These are phyloP conservation scores for Aspergillus sp. DNA, from an alignment of 2,329 filamentous ascomycete species.

Conservation along the genomic window DNA sequence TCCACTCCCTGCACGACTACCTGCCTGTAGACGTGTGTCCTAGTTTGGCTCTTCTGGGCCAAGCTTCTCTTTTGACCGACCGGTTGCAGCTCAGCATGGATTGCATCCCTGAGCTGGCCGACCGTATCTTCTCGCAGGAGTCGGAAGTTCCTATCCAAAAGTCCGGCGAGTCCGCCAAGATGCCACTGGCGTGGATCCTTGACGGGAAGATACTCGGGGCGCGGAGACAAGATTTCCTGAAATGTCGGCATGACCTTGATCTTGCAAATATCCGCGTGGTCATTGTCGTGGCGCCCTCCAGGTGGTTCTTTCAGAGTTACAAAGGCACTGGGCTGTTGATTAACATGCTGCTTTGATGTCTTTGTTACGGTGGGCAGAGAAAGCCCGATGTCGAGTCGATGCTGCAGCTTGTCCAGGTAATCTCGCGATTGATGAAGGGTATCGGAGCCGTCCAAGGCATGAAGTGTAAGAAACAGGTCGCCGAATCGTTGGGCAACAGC, in stretches of 20 bases:
- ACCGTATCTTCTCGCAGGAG: conserved; percentile 43
- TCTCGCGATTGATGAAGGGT: conserved; percentile 21
- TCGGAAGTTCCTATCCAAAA: conserved; percentile 44
- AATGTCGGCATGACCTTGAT: conserved; percentile 44
- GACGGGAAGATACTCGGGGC: conserved; percentile 39
- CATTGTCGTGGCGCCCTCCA: conserved; percentile 44
- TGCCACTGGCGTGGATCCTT: conserved; percentile 37
- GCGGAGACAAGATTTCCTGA: conserved; percentile 37
- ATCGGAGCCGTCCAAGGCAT: conserved; percentile 4
- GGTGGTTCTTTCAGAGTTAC: conserved; percentile 22
- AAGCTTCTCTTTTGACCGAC: conserved; percentile 1
- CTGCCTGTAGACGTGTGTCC: conserved; percentile 13
- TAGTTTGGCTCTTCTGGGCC: conserved; percentile 1
- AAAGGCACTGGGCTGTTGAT: conserved; percentile 16
- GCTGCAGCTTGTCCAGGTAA: conserved; percentile 25
- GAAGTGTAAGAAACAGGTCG: conserved; percentile 20
- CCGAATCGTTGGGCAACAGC: conserved; percentile 23
- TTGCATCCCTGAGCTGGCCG: conserved; percentile 37
- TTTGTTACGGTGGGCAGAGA: conserved; percentile 1
- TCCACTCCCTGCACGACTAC: conserved; percentile 14
- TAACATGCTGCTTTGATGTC: not conserved
- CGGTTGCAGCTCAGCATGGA: conserved; percentile 24
- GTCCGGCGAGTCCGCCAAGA: conserved; percentile 29
- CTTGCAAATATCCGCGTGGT: conserved; percentile 36
- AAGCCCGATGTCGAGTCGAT: conserved; percentile 29